Conservation (phyloP, 164 flowering plant genomes). For the Vitis labrusca region DNA sequence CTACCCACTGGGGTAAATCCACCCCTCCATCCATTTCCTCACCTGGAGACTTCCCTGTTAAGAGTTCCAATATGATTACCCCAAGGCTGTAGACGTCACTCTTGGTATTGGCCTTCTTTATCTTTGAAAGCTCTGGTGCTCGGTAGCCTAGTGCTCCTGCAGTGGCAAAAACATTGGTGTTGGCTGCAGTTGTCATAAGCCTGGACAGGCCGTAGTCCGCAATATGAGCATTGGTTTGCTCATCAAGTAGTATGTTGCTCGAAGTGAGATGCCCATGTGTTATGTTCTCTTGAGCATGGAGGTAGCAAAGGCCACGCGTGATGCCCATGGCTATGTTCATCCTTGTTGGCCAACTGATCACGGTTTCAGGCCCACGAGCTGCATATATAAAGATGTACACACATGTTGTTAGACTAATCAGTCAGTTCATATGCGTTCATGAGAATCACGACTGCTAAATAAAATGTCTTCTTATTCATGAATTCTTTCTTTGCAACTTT, state of each 20-base stretch:
- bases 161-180: constrained; percentile 68
- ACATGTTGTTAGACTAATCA: background rate
- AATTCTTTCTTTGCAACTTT: too few relatives aligned
- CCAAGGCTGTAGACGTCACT: constrained; percentile 96
- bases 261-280: constrained; percentile 88
- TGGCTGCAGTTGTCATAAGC: constrained; percentile 76
- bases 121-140: constrained; percentile 88
- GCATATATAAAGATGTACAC: constrained; percentile 19
- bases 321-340: constrained; percentile 74
- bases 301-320: constrained; percentile 61
- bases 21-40: constrained; percentile 77
- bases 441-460: too few relatives aligned
- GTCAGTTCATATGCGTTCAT: background rate
- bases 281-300: constrained; percentile 68
- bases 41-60: constrained; percentile 91
- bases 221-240: constrained; percentile 60
- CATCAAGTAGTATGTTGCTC: constrained; percentile 78
- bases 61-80: constrained; percentile 81
- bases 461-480: too few relatives aligned
- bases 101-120: constrained; percentile 70
- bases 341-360: constrained; percentile 79
- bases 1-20: constrained; percentile 97
- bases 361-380: constrained; percentile 86
- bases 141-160: constrained; percentile 84
- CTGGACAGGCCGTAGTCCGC: constrained; percentile 82